Evolutionary conservation across 2,329 filamentous ascomycete species (phyloP), one percentile per base, ranked within the genome.

Genomic region (Ceratocystiopsis sp.): DNA sequence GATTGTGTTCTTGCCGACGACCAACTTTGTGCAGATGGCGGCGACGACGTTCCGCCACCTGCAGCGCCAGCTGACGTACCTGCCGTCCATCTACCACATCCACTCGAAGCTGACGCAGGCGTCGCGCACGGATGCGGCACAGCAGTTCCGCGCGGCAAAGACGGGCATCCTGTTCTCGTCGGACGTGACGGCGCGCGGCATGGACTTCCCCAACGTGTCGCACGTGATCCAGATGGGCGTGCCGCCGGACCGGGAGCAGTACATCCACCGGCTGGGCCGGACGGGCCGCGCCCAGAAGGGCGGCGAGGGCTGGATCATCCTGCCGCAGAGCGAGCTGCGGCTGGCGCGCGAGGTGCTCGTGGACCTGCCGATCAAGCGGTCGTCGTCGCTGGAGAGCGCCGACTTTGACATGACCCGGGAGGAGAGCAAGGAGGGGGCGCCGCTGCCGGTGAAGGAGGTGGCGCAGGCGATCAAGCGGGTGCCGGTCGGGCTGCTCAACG

Each of bases 1-100:
- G n/a, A 93, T 98, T 47, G 66, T 94, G 37, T 98, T 94, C 64
- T 80, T 89, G 58, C 83, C 83, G 53, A 84, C 81, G 18, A 93
- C 82, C 1, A 72, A 74, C 19, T 70, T 81, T 49, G 83, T 86
- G 38, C 68, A 78, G 45, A 65, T 86, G 40, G 75, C 75, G 18
- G 63, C 69, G 17, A 64, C 70, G 15, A 61, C 80, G 18, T 73
- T 86, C 53, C 58, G 60, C 38, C 64, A 65, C 32, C 62, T 76
- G 41, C 50, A 59, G 18, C 52, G 52, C 17, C 46, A 54, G 42
- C 60, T 64, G 45, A 62, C 64, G 18, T 53, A 73, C 13, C 49
- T 61, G 43, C 58, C 59, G 7, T 49, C 51, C 11, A 50, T 64
- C 42, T 63, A 64, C 52, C 68, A 78, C 50, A 89, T 98, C 46